These are phyloP conservation scores for Heterococcus sp. DNA, from an alignment of 108 stramenopile species.

Conservation along the genomic window DNA sequence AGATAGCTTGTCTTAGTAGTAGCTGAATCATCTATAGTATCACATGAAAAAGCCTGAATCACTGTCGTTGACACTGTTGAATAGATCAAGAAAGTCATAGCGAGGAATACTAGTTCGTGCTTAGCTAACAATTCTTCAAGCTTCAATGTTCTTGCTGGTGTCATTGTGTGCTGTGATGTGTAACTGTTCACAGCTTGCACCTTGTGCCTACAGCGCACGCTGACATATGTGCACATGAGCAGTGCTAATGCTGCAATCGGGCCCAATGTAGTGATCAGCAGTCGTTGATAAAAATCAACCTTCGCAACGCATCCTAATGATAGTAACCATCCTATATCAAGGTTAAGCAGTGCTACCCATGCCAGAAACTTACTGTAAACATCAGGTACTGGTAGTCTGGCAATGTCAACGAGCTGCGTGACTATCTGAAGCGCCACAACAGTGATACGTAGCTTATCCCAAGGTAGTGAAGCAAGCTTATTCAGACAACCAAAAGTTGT, in stretches of 20 bases:
- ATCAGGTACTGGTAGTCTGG: background rate
- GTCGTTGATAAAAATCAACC: conserved; percentile 7
- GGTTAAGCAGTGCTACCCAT: background rate
- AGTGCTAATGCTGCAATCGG: background rate
- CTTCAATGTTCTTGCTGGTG: background rate
- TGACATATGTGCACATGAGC: too few relatives aligned
- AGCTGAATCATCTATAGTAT: background rate
- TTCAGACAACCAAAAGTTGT: background rate
- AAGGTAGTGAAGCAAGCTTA: background rate
- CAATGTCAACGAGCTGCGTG: conserved; percentile 23
- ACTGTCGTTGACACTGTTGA: background rate
- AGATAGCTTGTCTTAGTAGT: conserved; percentile 15
- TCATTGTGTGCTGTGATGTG: background rate
- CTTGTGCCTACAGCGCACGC: background rate
- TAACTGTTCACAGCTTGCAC: background rate
- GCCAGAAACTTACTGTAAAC: conserved; percentile 5
- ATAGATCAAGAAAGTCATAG: background rate
- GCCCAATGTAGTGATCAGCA: conserved; percentile 6
- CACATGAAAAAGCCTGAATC: conserved; percentile 16
- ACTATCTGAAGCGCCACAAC: background rate
- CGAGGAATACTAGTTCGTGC: background rate
- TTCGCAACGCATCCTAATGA: conserved; percentile 10
- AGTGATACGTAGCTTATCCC: background rate
- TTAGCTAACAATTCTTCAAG: background rate
- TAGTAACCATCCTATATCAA: conserved; percentile 16